Percentiles rank a stretch among this genome's conserved stretches.
Evolutionary conservation across 352 stramenopile species (phyloP).

Genomic region (Globisporangium orthogonon): DNA sequence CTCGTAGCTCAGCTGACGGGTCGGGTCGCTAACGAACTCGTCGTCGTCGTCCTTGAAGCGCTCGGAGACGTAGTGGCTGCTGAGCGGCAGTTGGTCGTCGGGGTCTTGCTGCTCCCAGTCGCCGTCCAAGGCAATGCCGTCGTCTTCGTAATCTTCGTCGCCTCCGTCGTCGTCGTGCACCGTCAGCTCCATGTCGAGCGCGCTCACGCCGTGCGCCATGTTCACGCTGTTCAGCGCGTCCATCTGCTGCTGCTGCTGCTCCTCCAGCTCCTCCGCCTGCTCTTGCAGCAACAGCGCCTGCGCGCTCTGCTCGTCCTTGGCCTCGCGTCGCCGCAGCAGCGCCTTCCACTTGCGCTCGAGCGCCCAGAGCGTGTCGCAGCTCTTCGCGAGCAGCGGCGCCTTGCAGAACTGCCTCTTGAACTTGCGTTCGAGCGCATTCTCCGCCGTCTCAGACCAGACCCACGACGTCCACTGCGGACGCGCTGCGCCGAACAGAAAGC

Average conservation of each 20-base stretch:
- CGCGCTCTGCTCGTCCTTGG: constrained; percentile 47
- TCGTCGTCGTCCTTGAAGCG: background rate
- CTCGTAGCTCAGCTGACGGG: constrained; percentile 42
- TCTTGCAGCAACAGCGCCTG: constrained; percentile 65
- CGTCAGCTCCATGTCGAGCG: constrained; percentile 29
- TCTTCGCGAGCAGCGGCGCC: constrained; percentile 40
- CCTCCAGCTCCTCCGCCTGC: constrained; percentile 58
- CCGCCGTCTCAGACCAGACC: constrained; percentile 56
- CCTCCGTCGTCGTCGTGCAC: constrained; percentile 14
- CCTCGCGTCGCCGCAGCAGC: constrained; percentile 38
- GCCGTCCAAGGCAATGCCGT: constrained; percentile 18
- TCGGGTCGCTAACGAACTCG: background rate
- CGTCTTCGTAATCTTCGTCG: constrained; percentile 18
- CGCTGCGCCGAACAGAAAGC: constrained; percentile 46
- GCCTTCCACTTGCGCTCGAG: constrained; percentile 64
- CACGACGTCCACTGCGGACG: constrained; percentile 62
- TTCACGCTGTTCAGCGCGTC: constrained; percentile 30
- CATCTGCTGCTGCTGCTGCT: constrained; percentile 49
- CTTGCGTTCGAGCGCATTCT: constrained; percentile 44
- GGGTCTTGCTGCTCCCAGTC: constrained; percentile 23
- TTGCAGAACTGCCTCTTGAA: constrained; percentile 64
- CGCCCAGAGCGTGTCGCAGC: constrained; percentile 47
- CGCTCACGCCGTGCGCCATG: constrained; percentile 17
- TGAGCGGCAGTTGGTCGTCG: constrained; percentile 12
- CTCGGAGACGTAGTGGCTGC: background rate